A percentile compares a stretch with the other conserved stretches of the same genome.
Conservation (phyloP, 2,329 filamentous ascomycete species). For the Diaporthe nobilis region DNA sequence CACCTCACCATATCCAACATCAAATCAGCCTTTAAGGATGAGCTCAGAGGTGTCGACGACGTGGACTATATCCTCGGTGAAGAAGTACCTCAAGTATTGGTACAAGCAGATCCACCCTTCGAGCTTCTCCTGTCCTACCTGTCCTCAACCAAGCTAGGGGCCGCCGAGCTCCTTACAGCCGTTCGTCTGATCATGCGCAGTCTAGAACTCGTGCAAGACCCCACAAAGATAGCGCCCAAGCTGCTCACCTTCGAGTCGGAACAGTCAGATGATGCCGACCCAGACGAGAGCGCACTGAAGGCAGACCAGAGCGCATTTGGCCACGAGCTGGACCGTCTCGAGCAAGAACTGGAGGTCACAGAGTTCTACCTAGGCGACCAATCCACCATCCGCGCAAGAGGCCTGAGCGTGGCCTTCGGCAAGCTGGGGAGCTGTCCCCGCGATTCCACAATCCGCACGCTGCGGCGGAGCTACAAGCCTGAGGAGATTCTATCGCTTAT, state of each 20-base stretch:
- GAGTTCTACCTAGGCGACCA: constrained; percentile 77
- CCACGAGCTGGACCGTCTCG: constrained; percentile 72
- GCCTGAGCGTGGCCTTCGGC: constrained; percentile 77
- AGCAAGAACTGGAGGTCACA: constrained; percentile 77
- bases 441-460: constrained; percentile 70
- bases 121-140: constrained; percentile 77
- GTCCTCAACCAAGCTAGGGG: constrained; percentile 74
- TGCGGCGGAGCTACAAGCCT: constrained; percentile 74
- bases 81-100: constrained; percentile 73
- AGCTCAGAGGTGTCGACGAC: constrained; percentile 59
- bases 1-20: constrained; percentile 73
- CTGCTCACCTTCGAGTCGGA: constrained; percentile 42
- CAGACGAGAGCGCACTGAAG: constrained; percentile 44
- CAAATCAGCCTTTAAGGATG: constrained; percentile 68
- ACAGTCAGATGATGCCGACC: constrained; percentile 46
- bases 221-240: constrained; percentile 49
- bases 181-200: constrained; percentile 78
- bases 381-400: constrained; percentile 72
- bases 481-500: constrained; percentile 81
- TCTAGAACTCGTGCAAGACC: constrained; percentile 70
- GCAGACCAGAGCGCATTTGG: constrained; percentile 56
- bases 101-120: constrained; percentile 77
- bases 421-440: constrained; percentile 78
- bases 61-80: constrained; percentile 66
- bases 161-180: constrained; percentile 76